phyloP scores from a whole-genome alignment of 805 yeast genomes.

The Candida argentea region DNA sequence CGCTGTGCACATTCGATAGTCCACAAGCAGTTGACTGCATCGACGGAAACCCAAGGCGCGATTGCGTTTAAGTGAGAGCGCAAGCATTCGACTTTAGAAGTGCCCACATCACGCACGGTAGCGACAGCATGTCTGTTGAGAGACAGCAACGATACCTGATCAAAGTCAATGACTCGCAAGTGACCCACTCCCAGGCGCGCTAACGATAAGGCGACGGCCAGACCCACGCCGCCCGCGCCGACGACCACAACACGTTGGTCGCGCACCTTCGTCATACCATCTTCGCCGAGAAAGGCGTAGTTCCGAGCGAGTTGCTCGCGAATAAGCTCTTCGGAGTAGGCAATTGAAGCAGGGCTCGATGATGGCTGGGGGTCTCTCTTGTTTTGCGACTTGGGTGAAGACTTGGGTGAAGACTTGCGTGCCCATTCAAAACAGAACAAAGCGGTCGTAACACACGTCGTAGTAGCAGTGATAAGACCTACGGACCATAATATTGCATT shows the following conservation, averaged over 20 bases:
- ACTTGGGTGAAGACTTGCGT: too few species aligned
- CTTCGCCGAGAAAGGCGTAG: constrained; percentile 82
- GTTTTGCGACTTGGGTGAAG: too few species aligned
- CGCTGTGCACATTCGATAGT: constrained; percentile 53
- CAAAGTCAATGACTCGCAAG: constrained; percentile 81
- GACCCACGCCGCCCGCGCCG: constrained; percentile 98
- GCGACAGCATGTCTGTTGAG: constrained; percentile 94
- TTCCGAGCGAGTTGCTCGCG: constrained; percentile 91
- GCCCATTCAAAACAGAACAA: too few species aligned
- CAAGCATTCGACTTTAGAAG: constrained; percentile 76
- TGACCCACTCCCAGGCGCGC: constrained; percentile 83
- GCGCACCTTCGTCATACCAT: constrained; percentile 69
- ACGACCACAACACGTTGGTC: constrained; percentile 63
- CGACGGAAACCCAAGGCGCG: constrained; percentile 92
- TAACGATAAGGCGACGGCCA: constrained; percentile 89
- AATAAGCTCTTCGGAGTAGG: constrained; percentile 56
- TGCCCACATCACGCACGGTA: constrained; percentile 83
- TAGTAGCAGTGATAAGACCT: too few species aligned
- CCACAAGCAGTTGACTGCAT: constrained; percentile 73
- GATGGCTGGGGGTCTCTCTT: too few species aligned
- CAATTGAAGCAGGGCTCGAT: constrained; percentile 7
- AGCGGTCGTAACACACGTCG: too few species aligned
- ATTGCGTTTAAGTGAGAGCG: constrained; percentile 55
- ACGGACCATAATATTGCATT: too few species aligned
- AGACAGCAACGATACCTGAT: constrained; percentile 88